Percentiles rank a stretch among this genome's conserved stretches.
These are phyloP conservation scores for Suillus americanus DNA, from an alignment of 768 basidiomycete species.

Conservation along the genomic window DNA sequence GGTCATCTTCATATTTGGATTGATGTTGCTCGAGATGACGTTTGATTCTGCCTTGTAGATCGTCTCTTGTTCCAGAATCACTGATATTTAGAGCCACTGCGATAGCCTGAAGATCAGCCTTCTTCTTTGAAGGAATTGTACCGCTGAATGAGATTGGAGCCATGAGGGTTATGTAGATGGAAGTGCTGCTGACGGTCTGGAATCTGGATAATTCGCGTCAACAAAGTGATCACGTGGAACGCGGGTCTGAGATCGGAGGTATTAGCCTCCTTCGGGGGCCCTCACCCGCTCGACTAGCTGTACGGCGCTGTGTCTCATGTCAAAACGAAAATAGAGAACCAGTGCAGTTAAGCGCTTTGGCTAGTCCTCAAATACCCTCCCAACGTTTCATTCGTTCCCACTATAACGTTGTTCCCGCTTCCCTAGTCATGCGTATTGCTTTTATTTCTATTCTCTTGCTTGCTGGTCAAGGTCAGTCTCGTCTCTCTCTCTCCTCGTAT, in stretches of 20 bases:
- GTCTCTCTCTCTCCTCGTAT: neutral
- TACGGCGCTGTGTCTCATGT: neutral
- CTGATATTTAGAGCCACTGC: slow-evolving; percentile 52
- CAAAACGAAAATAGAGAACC: neutral
- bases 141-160: slow-evolving; percentile 47
- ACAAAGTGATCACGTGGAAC: slow-evolving; percentile 9
- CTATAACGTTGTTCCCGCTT: too few relatives aligned
- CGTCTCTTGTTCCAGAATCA: slow-evolving; percentile 62
- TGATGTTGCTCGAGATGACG: slow-evolving; percentile 59
- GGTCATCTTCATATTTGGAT: slow-evolving; percentile 52
- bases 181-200: slow-evolving; percentile 13
- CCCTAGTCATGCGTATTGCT: slow-evolving; percentile 27
- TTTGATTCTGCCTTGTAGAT: slow-evolving; percentile 60
- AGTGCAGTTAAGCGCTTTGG: neutral
- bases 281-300: too few relatives aligned
- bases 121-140: slow-evolving; percentile 63
- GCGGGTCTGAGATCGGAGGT: neutral
- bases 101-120: slow-evolving; percentile 63
- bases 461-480: slow-evolving; percentile 56
- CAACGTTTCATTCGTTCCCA: too few relatives aligned
- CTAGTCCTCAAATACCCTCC: neutral
- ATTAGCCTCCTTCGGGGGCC: neutral
- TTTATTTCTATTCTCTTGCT: slow-evolving; percentile 39
- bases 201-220: slow-evolving; percentile 11
- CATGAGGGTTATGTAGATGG: slow-evolving; percentile 30